Conservation (phyloP, 176 grass and related monocot species). For the Oryza nivara region DNA sequence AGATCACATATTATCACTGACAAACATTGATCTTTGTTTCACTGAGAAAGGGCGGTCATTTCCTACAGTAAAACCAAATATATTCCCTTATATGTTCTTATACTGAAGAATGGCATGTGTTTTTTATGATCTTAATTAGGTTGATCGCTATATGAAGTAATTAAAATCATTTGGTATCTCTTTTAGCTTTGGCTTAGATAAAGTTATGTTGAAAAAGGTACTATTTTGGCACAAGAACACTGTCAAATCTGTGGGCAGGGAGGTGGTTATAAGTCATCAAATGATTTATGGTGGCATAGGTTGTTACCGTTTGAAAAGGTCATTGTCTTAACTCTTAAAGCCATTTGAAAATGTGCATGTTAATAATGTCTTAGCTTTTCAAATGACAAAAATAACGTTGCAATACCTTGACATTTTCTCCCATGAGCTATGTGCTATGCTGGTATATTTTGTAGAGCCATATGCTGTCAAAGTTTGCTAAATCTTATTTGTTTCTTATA, state of each 20-base stretch:
- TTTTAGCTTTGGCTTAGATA: constrained; percentile 26
- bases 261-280: not conserved
- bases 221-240: not conserved
- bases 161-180: constrained; percentile 1
- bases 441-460: not conserved
- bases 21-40: not conserved
- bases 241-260: not conserved
- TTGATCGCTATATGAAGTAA: not conserved
- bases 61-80: constrained; percentile 1
- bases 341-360: constrained; percentile 17
- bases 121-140: constrained; percentile 11
- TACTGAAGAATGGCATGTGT: not conserved
- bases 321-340: not conserved
- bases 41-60: not conserved
- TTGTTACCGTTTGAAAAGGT: not conserved
- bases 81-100: not conserved
- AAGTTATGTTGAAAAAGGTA: constrained; percentile 17
- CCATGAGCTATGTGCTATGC: constrained; percentile 4
- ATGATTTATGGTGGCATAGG: constrained; percentile 13
- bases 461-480: not conserved
- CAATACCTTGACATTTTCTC: not conserved
- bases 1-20: not conserved
- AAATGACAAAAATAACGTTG: constrained; percentile 4
- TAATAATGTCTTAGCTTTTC: constrained; percentile 11
- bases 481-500: not conserved